Evolutionary conservation across 2,329 filamentous ascomycete species (phyloP), one percentile per base, ranked within the genome.

Genomic region (Fragosphaeria purpurea): DNA sequence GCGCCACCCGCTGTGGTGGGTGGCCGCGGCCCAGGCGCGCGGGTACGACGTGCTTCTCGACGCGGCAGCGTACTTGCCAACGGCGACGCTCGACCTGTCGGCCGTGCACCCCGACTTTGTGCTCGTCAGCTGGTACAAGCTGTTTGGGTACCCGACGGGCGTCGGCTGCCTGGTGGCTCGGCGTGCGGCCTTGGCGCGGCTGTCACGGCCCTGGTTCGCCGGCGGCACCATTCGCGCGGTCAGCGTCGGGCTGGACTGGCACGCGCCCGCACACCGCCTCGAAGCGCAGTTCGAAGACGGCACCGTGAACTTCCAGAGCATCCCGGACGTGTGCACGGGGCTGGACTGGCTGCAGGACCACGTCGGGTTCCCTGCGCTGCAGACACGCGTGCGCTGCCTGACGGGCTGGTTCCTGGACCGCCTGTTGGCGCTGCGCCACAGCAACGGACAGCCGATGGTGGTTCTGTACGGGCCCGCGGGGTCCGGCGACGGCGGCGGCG

Each of bases 31-130:
- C 2, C 68, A 70, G 53, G 48, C 56, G 5, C 56, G 57, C 7
- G 67, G 68, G 30, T 71, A 66, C 48, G 65, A 70, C 48, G 68
- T 71, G 3, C 58, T 70, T 7, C 61, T 70, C 4, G 68, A 70
- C 49, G 65, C 65, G 0, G 68, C 68, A 0, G 67, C 68, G 1
- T 70, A 65, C 51, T 53, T 71, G 1, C 67, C 68, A 2, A 70
- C 67, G 3, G 53, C 55, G 3, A 50, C 32, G 9, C 63, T 70
- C 2, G 65, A 70, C 51, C 57, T 70, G 5, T 60, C 60, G 1
- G 31, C 31, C 6, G 48, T 65, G 34, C 62, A 65, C 44, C 67
- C 68, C 4, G 67, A 70, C 33, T 70, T 70, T 55, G 57, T 69
- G 6, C 61, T 62, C 6, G 52, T 67, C 22, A 68, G 65, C 55